Evolutionary conservation across 1,139 yeast species (phyloP), one percentile per base, ranked within the genome.

Genomic region (Kurtzmaniella quercitrusa): DNA sequence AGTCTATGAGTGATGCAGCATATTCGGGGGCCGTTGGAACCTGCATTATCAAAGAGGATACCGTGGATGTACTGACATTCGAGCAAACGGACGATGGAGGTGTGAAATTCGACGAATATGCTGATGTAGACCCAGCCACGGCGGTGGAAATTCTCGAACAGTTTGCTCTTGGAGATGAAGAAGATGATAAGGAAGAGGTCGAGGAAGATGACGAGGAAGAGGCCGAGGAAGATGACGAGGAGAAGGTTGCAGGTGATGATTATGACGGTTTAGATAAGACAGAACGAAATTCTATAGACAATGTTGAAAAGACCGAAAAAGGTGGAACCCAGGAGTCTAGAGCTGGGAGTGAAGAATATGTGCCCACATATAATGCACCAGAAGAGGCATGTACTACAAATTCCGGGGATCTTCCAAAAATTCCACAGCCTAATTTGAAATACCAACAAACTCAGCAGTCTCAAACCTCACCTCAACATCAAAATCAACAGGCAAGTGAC

Each of bases 101-200:
- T 1, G 79, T 90, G 27, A 81, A 82, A 52, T 90, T 85, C 59
- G 95, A 88, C 55, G 96, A 90, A 57, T 90, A 89, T 57, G 75
- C 85, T 4, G 77, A 78, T 44, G 73, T 88, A 17, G 82, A 82
- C 7, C 69, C 81, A 3, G 79, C 79, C 37, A 82, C 79, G 31
- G 93, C 91, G 0, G 75, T 82, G 9, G 81, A 82, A 48, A 59
- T 73, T 33, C 42, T 72, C 19, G 46, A 49, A 2, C 66, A 62
- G 43, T 67, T 70, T 1, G 68, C 66, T 47, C 39, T 44, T 7
- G 59, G 57, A 41, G 58, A 58, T 43, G 66, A 62, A n/a, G 48
- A 54, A 59, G 48, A n/a, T n/a, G n/a, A n/a, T n/a, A n/a, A 43
- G 63, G 47, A 34, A 34, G 38, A 18, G 10, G 23, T 17, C 7